These are phyloP conservation scores for Fusarium concolor DNA, from an alignment of 2,329 filamentous ascomycete species.

Conservation along the genomic window DNA sequence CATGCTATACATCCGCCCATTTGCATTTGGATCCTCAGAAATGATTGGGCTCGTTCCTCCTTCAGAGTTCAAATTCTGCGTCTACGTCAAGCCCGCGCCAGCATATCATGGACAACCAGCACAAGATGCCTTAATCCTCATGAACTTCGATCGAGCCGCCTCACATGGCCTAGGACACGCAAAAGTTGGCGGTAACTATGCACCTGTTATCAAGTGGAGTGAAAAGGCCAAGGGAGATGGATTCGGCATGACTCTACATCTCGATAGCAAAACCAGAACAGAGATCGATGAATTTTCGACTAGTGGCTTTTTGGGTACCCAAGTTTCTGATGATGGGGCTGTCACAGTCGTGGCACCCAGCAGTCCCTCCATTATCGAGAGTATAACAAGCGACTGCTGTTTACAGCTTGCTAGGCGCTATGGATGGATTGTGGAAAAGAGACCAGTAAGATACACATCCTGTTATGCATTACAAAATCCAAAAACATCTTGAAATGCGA, in stretches of 20 bases:
- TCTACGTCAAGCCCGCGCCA: not conserved
- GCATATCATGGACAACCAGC: not conserved
- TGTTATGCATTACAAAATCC: too few species aligned
- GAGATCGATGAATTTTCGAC: not conserved
- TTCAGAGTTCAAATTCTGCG: not conserved
- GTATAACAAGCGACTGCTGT: not conserved
- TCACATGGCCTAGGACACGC: not conserved
- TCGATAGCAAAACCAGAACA: not conserved
- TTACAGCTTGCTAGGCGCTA: not conserved
- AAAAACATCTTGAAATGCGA: too few species aligned
- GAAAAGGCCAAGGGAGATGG: not conserved
- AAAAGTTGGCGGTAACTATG: not conserved
- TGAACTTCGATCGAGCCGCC: not conserved
- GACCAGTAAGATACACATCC: not conserved
- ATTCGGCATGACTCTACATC: slow-evolving; percentile 1
- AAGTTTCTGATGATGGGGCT: not conserved
- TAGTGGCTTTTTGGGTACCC: not conserved
- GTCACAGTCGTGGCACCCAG: not conserved
- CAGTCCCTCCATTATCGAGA: not conserved
- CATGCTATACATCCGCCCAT: not conserved
- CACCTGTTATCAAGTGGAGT: not conserved
- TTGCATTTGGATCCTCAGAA: not conserved
- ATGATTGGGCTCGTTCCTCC: not conserved
- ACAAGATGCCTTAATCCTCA: not conserved
- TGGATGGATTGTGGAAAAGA: not conserved